Evolutionary conservation across 2,329 filamentous ascomycete genomes (phyloP).

Genomic region (Penicillium griseofulvum): DNA sequence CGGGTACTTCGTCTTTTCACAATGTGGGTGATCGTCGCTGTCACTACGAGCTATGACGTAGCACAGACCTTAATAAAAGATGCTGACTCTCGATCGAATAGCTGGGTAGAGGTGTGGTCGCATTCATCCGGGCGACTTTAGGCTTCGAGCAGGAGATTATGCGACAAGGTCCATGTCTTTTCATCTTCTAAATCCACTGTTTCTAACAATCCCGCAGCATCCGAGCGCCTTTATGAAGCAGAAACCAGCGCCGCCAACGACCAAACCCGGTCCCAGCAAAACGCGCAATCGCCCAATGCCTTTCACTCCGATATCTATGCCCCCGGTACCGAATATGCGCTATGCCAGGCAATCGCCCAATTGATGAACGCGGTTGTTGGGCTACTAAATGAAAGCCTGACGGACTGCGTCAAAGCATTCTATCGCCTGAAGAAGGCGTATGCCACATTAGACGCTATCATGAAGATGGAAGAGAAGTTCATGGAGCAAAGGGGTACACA

Average conservation of each 20-base stretch:
- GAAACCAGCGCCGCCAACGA: constrained; percentile 75
- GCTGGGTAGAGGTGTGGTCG: constrained; percentile 75
- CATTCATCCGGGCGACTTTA: constrained; percentile 80
- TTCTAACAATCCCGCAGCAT: constrained; percentile 51
- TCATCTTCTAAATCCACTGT: not conserved
- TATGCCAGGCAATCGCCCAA: constrained; percentile 81
- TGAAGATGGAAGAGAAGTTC: constrained; percentile 68
- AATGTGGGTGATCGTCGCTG: constrained; percentile 48
- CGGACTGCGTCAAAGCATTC: constrained; percentile 86
- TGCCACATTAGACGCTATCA: constrained; percentile 73
- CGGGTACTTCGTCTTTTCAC: constrained; percentile 82
- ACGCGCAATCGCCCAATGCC: constrained; percentile 50
- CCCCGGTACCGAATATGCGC: constrained; percentile 78
- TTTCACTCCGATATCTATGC: constrained; percentile 68
- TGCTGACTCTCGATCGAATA: constrained; percentile 35
- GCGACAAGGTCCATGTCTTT: constrained; percentile 58
- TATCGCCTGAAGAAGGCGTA: constrained; percentile 91
- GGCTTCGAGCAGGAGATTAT: constrained; percentile 92
- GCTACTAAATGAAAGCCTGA: constrained; percentile 87
- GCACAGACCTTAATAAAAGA: not conserved
- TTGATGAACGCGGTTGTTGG: constrained; percentile 86
- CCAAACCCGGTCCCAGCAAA: constrained; percentile 70
- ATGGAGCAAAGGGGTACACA: constrained; percentile 34
- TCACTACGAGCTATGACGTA: constrained; percentile 8
- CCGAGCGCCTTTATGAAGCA: constrained; percentile 67